A percentile compares a stretch with the other conserved stretches of the same genome.
phyloP scores from a whole-genome alignment of 148 eudicot species.

The Nepenthes mirabilis region DNA sequence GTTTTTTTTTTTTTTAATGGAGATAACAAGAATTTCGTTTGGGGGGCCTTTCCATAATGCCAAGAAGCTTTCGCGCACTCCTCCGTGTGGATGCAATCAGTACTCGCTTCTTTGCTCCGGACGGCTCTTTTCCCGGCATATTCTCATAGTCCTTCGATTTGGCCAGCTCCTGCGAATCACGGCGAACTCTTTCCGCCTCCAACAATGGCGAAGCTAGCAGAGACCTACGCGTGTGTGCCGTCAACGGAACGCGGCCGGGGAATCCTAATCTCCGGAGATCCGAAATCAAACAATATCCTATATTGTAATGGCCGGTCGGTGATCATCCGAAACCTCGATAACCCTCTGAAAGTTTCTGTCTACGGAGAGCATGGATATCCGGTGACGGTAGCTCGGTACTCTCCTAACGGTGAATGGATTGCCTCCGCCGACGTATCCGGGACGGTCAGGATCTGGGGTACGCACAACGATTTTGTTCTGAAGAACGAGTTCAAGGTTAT shows the following conservation, averaged over 20 bases:
- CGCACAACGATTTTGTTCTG: constrained; percentile 63
- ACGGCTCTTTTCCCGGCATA: no score
- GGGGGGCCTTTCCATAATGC: no score
- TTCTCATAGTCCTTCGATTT: no score
- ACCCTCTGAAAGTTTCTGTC: constrained; percentile 42
- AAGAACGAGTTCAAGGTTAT: constrained; percentile 81
- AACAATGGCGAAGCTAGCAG: constrained; percentile 35
- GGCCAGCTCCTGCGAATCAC: neutral
- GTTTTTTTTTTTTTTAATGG: no score
- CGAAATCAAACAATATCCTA: constrained; percentile 64
- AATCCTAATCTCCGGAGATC: constrained; percentile 77
- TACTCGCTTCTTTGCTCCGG: no score
- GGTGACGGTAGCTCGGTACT: constrained; percentile 74
- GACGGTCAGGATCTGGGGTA: constrained; percentile 84
- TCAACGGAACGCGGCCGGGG: constrained; percentile 92
- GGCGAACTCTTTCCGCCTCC: neutral
- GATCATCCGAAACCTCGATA: constrained; percentile 60
- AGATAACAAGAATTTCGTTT: no score
- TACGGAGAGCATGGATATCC: constrained; percentile 84
- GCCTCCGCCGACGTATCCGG: constrained; percentile 92
- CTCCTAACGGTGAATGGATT: constrained; percentile 91
- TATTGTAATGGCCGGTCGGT: constrained; percentile 88
- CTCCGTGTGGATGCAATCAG: no score
- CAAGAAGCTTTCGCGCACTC: no score
- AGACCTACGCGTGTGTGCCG: constrained; percentile 87